Evolutionary conservation across 495 filamentous ascomycete species (phyloP).

Genomic region (Trichocladium uniseriatum): DNA sequence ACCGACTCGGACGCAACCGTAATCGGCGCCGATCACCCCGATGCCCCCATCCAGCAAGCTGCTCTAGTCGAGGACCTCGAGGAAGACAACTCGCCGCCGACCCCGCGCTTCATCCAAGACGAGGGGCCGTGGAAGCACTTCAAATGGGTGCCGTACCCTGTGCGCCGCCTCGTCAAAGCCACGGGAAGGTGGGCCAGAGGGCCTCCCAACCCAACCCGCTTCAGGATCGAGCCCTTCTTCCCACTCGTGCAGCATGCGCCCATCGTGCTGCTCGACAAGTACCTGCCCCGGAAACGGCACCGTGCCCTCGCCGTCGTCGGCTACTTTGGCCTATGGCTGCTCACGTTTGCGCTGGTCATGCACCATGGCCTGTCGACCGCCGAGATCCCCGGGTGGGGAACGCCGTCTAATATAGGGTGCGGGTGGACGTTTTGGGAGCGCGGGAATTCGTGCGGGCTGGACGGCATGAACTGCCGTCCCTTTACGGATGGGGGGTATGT

Average conservation of each 20-base stretch:
- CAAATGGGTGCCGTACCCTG: slow-evolving; percentile 43
- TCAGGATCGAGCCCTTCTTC: slow-evolving; percentile 60
- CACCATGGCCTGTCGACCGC: slow-evolving; percentile 52
- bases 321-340: slow-evolving; percentile 61
- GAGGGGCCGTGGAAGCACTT: slow-evolving; percentile 27
- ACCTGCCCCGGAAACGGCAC: slow-evolving; percentile 54
- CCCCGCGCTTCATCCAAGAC: slow-evolving; percentile 34
- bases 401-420: slow-evolving; percentile 58
- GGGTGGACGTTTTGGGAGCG: slow-evolving; percentile 53
- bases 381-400: slow-evolving; percentile 60
- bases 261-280: slow-evolving; percentile 49
- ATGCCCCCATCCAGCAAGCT: slow-evolving; percentile 22
- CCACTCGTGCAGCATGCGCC: slow-evolving; percentile 62
- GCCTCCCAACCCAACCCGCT: slow-evolving; percentile 52
- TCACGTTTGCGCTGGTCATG: slow-evolving; percentile 60
- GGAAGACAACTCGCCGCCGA: slow-evolving; percentile 22
- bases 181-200: slow-evolving; percentile 60
- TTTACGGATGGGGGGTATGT: slow-evolving; percentile 60
- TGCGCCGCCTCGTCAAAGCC: slow-evolving; percentile 32
- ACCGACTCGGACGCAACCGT: slow-evolving; percentile 6
- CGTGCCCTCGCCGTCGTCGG: slow-evolving; percentile 49
- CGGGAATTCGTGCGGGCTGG: slow-evolving; percentile 66
- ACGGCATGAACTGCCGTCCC: slow-evolving; percentile 73
- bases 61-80: slow-evolving; percentile 19
- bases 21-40: slow-evolving; percentile 23